These are phyloP conservation scores for Lojkania enalia DNA, from an alignment of 2,329 filamentous ascomycete genomes.

Conservation along the genomic window DNA sequence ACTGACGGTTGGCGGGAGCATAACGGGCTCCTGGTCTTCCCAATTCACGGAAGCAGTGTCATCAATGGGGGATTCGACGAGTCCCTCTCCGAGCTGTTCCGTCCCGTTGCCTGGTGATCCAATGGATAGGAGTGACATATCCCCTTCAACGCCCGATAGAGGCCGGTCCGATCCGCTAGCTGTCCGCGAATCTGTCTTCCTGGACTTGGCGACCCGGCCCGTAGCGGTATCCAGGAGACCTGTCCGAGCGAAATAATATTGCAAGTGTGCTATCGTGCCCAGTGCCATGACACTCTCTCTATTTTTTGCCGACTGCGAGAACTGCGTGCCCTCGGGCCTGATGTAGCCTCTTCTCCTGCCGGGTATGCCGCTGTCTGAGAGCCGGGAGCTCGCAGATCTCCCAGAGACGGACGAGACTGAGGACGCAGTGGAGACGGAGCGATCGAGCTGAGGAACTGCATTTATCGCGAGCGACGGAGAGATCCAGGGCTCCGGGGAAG, in stretches of 20 bases:
- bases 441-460: constrained; percentile 61
- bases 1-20: constrained; percentile 96
- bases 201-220: constrained; percentile 76
- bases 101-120: constrained; percentile 23
- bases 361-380: constrained; percentile 49
- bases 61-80: constrained; percentile 59
- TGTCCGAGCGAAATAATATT: constrained; percentile 97
- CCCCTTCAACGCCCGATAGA: constrained; percentile 31
- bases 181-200: constrained; percentile 49
- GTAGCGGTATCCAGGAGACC: constrained; percentile 93
- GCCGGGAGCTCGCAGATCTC: constrained; percentile 64
- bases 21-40: constrained; percentile 69
- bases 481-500: constrained; percentile 66
- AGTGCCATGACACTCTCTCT: constrained; percentile 95
- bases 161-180: constrained; percentile 36
- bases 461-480: constrained; percentile 66
- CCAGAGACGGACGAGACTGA: constrained; percentile 59
- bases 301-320: constrained; percentile 85
- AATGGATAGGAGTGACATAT: constrained; percentile 31
- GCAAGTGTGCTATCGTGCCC: constrained; percentile 93
- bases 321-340: constrained; percentile 82
- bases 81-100: constrained; percentile 39
- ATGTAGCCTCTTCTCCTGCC: constrained; percentile 77
- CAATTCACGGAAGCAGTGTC: constrained; percentile 54
- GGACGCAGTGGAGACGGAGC: constrained; percentile 65